These are phyloP conservation scores for Solanum infundibuliforme DNA, from an alignment of 257 asterid genomes.

Conservation along the genomic window DNA sequence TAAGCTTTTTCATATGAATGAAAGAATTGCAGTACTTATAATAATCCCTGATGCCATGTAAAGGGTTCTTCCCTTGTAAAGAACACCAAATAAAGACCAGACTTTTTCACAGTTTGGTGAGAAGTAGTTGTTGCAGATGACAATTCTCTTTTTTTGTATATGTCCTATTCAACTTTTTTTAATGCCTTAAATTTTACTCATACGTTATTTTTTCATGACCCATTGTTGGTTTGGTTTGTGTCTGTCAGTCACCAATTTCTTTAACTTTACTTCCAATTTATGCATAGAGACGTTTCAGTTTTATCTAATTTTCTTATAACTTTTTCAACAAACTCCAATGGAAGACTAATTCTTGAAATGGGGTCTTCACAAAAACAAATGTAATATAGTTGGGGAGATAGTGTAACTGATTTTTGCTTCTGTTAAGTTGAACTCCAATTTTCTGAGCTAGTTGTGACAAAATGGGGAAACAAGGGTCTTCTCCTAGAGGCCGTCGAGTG, in stretches of 20 bases:
- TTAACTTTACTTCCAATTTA: constrained; percentile 50
- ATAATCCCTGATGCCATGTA: not conserved
- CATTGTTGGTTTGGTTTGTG: constrained; percentile 1
- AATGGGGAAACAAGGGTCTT: constrained; percentile 44
- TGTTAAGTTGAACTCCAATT: not conserved
- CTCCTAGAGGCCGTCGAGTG: constrained; percentile 24
- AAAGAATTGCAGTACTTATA: not conserved
- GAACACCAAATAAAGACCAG: not conserved
- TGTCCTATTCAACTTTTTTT: not conserved
- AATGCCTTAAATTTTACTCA: constrained; percentile 8
- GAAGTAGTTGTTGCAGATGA: constrained; percentile 25
- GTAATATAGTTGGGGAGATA: not conserved
- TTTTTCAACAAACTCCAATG: constrained; percentile 26
- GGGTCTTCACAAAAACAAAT: not conserved
- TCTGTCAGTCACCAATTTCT: constrained; percentile 26
- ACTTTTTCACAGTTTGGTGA: constrained; percentile 27
- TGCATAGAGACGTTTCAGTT: constrained; percentile 4
- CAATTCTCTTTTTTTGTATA: constrained; percentile 6
- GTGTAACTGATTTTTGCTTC: not conserved
- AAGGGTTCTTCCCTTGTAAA: not conserved
- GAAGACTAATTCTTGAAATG: not conserved
- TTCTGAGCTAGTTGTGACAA: not conserved
- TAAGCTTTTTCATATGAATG: not conserved
- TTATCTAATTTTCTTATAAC: not conserved
- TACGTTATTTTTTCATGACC: not conserved